Evolutionary conservation across 2,329 filamentous ascomycete genomes (phyloP), one percentile per base, ranked within the genome.

Genomic region (Alternaria solani): DNA sequence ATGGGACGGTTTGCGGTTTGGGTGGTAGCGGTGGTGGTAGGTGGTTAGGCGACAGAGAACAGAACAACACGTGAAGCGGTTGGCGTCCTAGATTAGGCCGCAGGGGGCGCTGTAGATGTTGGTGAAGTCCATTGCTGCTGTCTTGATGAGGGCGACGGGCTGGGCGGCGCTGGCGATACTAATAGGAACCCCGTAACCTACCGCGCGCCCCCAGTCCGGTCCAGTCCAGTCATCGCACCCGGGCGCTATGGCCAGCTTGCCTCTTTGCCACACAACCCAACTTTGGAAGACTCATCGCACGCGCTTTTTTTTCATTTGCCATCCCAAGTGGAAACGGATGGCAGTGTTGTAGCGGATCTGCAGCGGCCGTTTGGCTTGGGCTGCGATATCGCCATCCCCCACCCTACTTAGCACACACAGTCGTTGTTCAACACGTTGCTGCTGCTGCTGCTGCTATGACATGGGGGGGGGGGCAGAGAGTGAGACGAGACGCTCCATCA

Each of bases 61-160:
- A 63, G 66, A 53, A 55, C 54, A 51, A 68, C 53, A 66, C 67
- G 66, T 54, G 57, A 59, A 52, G 42, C 48, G 62, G 59, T 62
- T 60, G 62, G 55, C 59, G 58, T 64, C 69, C 67, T 69, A 75
- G 70, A 68, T 71, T 55, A 70, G 71, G 73, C 71, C 71, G 64
- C 62, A 67, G 69, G 69, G 69, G 72, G 71, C 68, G 69, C 63
- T 65, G 55, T 63, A 63, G 59, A 73, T 65, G 67, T 71, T 76
- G 62, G 72, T 73, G 66, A 71, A 69, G 66, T 73, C 67, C 74
- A 76, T 76, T 67, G 65, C 67, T 76, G 63, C 69, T 72, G 66
- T 70, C 63, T 68, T 70, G 68, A 65, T 65, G 68, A 61, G 64
- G 62, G 64, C 59, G 67, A 55, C 47, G 62, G 61, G 65, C 67